Evolutionary conservation across 495 filamentous ascomycete genomes (phyloP).

Genomic region (Tuber melanosporum): DNA sequence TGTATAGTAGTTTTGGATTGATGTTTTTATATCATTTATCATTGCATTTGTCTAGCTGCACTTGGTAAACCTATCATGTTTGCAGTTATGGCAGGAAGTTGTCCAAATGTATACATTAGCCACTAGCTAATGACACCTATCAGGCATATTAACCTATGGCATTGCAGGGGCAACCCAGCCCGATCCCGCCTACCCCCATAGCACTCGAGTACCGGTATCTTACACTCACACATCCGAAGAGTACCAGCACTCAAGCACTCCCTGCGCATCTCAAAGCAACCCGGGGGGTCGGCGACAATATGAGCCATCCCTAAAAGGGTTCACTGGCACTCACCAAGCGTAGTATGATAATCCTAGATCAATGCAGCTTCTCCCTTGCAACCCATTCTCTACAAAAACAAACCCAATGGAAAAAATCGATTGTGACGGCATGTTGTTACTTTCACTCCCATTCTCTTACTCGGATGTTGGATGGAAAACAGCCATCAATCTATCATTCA

Average conservation of each 20-base stretch:
- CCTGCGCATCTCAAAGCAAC: too few species aligned
- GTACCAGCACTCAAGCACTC: too few species aligned
- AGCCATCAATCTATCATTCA: neutral
- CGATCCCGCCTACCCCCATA: neutral
- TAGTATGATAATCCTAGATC: neutral
- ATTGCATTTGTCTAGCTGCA: neutral
- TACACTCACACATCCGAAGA: too few species aligned
- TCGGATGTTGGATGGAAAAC: neutral
- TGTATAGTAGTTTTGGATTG: too few species aligned
- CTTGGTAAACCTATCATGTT: neutral
- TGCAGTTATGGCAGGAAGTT: neutral
- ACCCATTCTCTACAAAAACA: neutral
- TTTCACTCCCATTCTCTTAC: neutral
- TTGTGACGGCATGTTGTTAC: neutral
- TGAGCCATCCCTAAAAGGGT: neutral
- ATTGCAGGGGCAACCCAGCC: neutral
- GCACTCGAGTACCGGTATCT: too few species aligned
- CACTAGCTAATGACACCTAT: neutral
- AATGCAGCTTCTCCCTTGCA: neutral
- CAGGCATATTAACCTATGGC: neutral
- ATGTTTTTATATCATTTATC: neutral
- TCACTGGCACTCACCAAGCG: neutral
- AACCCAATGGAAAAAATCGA: neutral
- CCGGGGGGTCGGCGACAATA: neutral
- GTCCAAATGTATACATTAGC: neutral